Evolutionary conservation across 164 flowering plant genomes (phyloP).

Genomic region (Vitis labrusca): DNA sequence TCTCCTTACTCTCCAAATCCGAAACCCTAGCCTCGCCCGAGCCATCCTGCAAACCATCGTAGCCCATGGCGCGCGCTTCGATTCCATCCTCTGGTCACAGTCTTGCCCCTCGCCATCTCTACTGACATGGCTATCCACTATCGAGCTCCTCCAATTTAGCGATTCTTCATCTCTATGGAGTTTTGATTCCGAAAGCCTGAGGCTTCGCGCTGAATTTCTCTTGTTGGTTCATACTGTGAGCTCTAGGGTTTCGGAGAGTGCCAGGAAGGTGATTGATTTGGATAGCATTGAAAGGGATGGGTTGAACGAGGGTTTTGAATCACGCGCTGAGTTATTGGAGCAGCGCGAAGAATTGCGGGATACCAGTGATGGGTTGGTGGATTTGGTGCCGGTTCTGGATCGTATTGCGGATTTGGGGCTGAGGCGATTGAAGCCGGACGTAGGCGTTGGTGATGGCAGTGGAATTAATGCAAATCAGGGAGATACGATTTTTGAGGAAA

Average conservation of each 20-base stretch:
- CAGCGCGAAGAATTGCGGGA: constrained; percentile 29
- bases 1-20: constrained; percentile 54
- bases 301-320: constrained; percentile 22
- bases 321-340: constrained; percentile 24
- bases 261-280: constrained; percentile 21
- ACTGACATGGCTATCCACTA: constrained; percentile 63
- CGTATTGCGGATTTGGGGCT: constrained; percentile 54
- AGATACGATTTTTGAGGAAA: constrained; percentile 38
- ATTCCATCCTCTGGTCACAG: constrained; percentile 49
- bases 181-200: constrained; percentile 48
- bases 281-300: constrained; percentile 27
- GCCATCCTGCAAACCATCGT: constrained; percentile 69
- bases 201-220: constrained; percentile 69
- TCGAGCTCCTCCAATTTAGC: constrained; percentile 59
- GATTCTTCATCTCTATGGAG: constrained; percentile 48
- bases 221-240: constrained; percentile 49
- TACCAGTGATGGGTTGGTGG: constrained; percentile 26
- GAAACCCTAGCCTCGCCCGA: constrained; percentile 62
- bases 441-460: constrained; percentile 14
- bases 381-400: constrained; percentile 36
- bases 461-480: constrained; percentile 4
- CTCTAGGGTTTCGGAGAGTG: constrained; percentile 41
- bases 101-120: constrained; percentile 69
- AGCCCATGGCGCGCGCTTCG: constrained; percentile 52
- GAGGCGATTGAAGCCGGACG: constrained; percentile 45